Evolutionary conservation across 164 flowering plant genomes (phyloP).

Genomic region (Pachysandra terminalis): DNA sequence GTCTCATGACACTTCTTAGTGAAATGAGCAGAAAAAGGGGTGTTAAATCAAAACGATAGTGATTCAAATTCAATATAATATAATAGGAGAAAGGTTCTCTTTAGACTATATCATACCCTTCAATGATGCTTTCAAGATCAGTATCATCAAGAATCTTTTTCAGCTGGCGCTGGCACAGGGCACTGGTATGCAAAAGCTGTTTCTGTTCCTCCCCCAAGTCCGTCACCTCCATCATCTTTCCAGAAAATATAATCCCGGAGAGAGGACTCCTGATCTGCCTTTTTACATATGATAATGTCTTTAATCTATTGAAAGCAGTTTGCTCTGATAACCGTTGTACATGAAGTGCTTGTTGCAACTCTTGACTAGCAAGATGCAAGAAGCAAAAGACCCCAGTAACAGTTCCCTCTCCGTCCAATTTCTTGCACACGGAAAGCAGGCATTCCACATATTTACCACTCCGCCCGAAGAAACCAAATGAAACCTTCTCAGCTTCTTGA

Average conservation of each 20-base stretch:
- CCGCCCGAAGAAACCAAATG: slow-evolving; percentile 70
- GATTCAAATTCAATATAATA: not conserved
- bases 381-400: slow-evolving; percentile 94
- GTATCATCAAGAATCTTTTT: slow-evolving; percentile 81
- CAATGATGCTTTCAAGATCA: slow-evolving; percentile 82
- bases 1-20: too few relatives aligned
- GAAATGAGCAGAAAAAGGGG: too few relatives aligned
- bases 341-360: slow-evolving; percentile 92
- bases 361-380: slow-evolving; percentile 90
- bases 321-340: slow-evolving; percentile 76
- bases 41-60: too few relatives aligned
- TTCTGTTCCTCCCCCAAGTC: slow-evolving; percentile 72
- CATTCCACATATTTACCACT: slow-evolving; percentile 80
- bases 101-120: slow-evolving; percentile 59
- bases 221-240: slow-evolving; percentile 76
- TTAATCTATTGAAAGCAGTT: slow-evolving; percentile 73
- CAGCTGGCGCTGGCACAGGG: slow-evolving; percentile 83
- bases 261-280: slow-evolving; percentile 84
- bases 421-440: slow-evolving; percentile 77
- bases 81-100: not conserved
- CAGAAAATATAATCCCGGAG: slow-evolving; percentile 76
- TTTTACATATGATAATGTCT: slow-evolving; percentile 71
- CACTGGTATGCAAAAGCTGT: slow-evolving; percentile 60
- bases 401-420: slow-evolving; percentile 64
- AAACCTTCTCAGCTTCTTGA: slow-evolving; percentile 68